Evolutionary conservation across 2,329 filamentous ascomycete genomes (phyloP).

Genomic region (Trichoderma semiorbis): DNA sequence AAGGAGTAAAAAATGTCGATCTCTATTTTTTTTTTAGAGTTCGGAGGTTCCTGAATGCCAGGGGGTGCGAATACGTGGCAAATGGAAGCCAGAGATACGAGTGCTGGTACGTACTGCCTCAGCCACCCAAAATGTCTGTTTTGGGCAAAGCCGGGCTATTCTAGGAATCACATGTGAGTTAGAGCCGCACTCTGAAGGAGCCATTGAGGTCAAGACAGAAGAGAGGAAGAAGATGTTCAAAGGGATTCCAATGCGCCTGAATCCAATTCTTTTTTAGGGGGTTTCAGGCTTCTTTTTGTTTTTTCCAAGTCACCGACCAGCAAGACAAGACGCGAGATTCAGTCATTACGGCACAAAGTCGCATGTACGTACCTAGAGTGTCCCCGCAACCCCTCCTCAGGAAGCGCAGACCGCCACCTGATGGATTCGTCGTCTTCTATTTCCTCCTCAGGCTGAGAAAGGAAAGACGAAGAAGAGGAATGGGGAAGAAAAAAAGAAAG

Average conservation of each 20-base stretch:
- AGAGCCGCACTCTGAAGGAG: not conserved
- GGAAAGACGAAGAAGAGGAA: not conserved
- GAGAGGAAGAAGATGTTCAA: not conserved
- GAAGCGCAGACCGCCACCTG: slow-evolving; percentile 1
- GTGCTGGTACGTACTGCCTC: not conserved
- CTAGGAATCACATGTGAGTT: slow-evolving; percentile 4
- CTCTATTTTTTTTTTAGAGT: slow-evolving; percentile 1
- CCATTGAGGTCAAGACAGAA: not conserved
- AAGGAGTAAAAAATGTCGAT: slow-evolving; percentile 6
- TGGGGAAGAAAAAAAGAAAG: not conserved
- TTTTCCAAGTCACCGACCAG: not conserved
- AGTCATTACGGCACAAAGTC: not conserved
- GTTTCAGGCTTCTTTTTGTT: not conserved
- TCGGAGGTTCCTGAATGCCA: slow-evolving; percentile 6
- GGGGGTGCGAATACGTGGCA: not conserved
- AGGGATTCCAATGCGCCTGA: not conserved
- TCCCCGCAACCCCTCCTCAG: not conserved
- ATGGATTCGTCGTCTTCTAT: not conserved
- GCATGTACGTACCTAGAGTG: not conserved
- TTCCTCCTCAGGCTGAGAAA: not conserved
- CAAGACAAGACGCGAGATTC: not conserved
- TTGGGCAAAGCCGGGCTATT: not conserved
- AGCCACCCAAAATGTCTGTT: not conserved
- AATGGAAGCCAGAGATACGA: not conserved
- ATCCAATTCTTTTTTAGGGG: not conserved